These are phyloP conservation scores for Ustilago vetiveriae DNA, from an alignment of 1,284 basidiomycete genomes.

Conservation along the genomic window DNA sequence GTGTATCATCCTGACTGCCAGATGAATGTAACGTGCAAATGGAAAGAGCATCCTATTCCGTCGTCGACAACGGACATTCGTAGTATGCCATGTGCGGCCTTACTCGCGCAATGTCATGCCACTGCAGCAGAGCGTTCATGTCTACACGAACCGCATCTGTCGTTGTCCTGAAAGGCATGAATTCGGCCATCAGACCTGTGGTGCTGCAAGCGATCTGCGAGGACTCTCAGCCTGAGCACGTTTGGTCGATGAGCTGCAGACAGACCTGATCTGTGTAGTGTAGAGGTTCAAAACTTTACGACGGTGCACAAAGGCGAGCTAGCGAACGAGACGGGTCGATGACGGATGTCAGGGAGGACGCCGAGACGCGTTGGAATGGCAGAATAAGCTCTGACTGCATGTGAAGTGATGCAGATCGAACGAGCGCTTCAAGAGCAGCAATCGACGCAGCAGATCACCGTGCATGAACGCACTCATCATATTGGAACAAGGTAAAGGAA, in stretches of 20 bases:
- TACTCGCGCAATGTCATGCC: too few relatives aligned
- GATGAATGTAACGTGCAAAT: too few relatives aligned
- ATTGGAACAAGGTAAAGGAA: neutral
- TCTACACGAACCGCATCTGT: conserved; percentile 18
- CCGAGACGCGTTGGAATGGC: conserved; percentile 12
- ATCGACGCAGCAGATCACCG: neutral
- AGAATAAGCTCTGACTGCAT: conserved; percentile 26
- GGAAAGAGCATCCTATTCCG: too few relatives aligned
- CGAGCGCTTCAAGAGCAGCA: neutral
- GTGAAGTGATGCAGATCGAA: neutral
- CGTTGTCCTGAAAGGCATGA: neutral
- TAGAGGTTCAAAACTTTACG: too few relatives aligned
- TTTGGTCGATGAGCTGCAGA: neutral
- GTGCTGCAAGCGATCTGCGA: too few relatives aligned
- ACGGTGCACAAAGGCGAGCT: too few relatives aligned
- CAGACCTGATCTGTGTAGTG: neutral
- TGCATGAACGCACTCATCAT: conserved; percentile 15
- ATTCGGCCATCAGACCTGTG: too few relatives aligned
- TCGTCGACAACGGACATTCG: too few relatives aligned
- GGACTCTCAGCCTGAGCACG: too few relatives aligned
- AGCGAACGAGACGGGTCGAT: neutral
- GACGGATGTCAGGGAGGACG: conserved; percentile 2
- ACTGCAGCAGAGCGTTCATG: conserved; percentile 1
- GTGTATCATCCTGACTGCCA: too few relatives aligned
- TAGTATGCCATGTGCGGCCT: neutral